Percentiles rank a stretch among this genome's conserved stretches.
These are phyloP conservation scores for Lipomyces spencermartinsiae DNA, from an alignment of 805 yeast species.

Conservation along the genomic window DNA sequence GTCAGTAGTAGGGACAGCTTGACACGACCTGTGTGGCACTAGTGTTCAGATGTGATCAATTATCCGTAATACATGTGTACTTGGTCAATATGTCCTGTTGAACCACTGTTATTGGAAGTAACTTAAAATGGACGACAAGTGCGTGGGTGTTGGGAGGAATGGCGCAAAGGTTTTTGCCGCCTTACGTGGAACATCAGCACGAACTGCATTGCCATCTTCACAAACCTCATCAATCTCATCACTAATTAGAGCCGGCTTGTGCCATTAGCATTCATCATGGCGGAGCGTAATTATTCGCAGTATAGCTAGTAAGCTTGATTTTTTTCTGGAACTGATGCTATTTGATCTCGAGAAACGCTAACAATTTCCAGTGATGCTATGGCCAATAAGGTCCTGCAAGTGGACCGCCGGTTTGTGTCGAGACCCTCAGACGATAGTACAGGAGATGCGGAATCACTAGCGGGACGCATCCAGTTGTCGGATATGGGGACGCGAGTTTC, in stretches of 20 bases:
- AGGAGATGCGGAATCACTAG: conserved; percentile 74
- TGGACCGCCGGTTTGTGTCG: conserved; percentile 60
- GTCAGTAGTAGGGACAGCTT: too few species aligned
- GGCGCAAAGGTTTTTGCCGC: not conserved
- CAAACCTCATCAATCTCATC: not conserved
- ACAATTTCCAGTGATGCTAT: conserved; percentile 52
- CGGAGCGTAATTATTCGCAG: conserved; percentile 36
- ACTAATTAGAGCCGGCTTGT: not conserved
- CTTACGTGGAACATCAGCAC: not conserved
- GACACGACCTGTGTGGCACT: too few species aligned
- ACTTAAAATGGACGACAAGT: too few species aligned
- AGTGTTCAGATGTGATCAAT: too few species aligned
- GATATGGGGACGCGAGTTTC: conserved; percentile 69
- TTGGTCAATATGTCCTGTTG: too few species aligned
- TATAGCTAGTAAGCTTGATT: conserved; percentile 33
- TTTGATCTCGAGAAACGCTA: not conserved
- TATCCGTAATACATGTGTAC: too few species aligned
- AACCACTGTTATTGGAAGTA: not conserved
- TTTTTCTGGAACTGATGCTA: not conserved
- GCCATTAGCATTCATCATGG: conserved; percentile 20
- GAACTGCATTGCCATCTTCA: not conserved
- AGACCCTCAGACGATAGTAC: conserved; percentile 55
- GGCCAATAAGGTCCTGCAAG: conserved; percentile 75
- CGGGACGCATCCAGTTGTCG: conserved; percentile 66
- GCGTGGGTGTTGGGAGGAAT: not conserved